phyloP scores from a whole-genome alignment of 192 early-diverging fungal species.

The Phlyctochytrium arcticum region DNA sequence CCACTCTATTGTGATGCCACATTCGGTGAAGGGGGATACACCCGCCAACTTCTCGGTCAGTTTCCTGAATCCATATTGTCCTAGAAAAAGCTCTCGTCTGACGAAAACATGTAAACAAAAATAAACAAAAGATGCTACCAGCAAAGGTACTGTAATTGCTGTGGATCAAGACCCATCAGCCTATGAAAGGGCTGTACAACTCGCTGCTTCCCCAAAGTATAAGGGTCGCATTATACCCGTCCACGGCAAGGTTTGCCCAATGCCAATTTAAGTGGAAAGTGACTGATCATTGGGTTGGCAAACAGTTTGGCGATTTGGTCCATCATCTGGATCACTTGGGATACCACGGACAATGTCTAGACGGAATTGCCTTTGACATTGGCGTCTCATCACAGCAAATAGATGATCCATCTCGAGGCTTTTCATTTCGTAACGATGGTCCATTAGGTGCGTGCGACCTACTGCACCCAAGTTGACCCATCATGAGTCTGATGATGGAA shows the following conservation, averaged over 20 bases:
- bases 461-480: no score
- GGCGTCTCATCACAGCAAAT: constrained; percentile 71
- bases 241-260: constrained; percentile 31
- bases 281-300: background rate
- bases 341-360: constrained; percentile 41
- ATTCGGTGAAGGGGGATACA: constrained; percentile 69
- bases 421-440: constrained; percentile 62
- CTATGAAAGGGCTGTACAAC: constrained; percentile 44
- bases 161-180: constrained; percentile 71
- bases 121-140: no score
- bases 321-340: constrained; percentile 24
- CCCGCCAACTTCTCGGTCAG: constrained; percentile 57
- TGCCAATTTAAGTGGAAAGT: background rate
- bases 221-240: constrained; percentile 52
- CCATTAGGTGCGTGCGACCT: constrained; percentile 46
- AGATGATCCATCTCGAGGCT: constrained; percentile 59
- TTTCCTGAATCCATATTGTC: no score
- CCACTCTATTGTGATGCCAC: constrained; percentile 62
- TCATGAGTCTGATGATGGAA: no score
- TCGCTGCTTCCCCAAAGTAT: constrained; percentile 25
- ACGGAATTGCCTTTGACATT: constrained; percentile 73
- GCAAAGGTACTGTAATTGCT: constrained; percentile 62
- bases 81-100: no score
- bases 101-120: no score
- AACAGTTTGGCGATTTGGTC: constrained; percentile 53